Base-by-base conservation (phyloP, 805 yeast species). In the Peterozyma xylosa region DNA sequence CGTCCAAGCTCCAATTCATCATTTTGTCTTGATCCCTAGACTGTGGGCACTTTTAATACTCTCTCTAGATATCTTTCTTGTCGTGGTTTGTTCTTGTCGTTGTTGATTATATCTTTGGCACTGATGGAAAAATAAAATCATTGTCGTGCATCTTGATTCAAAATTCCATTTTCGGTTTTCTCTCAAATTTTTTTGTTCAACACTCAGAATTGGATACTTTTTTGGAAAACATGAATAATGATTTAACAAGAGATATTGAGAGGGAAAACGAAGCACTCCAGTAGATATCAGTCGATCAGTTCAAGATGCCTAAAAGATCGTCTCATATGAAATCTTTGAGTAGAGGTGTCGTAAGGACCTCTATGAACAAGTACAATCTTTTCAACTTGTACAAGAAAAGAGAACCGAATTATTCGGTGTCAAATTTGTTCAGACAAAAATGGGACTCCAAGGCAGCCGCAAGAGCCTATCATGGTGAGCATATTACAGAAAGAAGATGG, bases 391-490 rank as follows among this genome's bases (percentile, higher is more conserved):
- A 83, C 71, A 84, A 89, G 70, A 86, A 83, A 62, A 71, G 78
- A 39, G 71, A 71, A 48, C 65, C 74, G 33, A 67, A 62, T 43
- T 76, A 75, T 58, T 68, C 71, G 49, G 72, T 79, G 3, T 76
- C 76, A 63, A 78, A 95, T n/a, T 69, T 87, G 47, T 93, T 73
- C 66, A 96, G 87, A 64, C 96, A 91, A 63, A 88, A 89, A 65
- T 93, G 96, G 91, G 66, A 73, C 6, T 82, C 96, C 42, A 91
- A 93, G 63, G 83, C 80, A 59, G 96, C 90, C 59, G 82, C 97
- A 7, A 78, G 99, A 66, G 83, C 91, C 1, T 91, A 91, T 62
- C 99, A 91, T 61, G 99, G 99, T 54, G 98, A 93, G 57, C 87
- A 84, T 60, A 62, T 91, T 45, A 85, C 91, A 1, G 99, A 93